Conservation (phyloP, 139 green algal genomes). For the Desmodesmus armatus region DNA sequence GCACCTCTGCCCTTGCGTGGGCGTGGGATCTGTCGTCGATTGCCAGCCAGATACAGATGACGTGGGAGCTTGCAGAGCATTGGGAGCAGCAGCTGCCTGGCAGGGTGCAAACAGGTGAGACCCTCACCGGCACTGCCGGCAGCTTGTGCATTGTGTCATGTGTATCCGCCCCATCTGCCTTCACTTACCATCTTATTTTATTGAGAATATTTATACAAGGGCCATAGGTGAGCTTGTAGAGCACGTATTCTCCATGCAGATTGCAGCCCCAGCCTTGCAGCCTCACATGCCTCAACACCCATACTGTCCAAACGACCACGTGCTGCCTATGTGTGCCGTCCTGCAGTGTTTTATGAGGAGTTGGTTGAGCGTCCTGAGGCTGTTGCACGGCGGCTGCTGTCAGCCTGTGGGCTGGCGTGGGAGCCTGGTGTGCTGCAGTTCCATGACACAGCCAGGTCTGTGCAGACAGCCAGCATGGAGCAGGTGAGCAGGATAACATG, state of each 20-base stretch:
- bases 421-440: constrained; percentile 68
- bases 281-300: not conserved
- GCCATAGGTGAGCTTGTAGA: not conserved
- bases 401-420: constrained; percentile 70
- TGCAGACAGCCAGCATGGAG: constrained; percentile 76
- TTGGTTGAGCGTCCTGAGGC: constrained; percentile 27
- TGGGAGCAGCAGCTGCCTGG: constrained; percentile 62
- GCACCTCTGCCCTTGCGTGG: constrained; percentile 1
- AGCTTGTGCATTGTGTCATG: too few species aligned
- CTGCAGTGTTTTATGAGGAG: constrained; percentile 57
- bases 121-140: too few species aligned
- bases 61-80: constrained; percentile 54
- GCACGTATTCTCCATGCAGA: not conserved
- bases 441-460: constrained; percentile 54
- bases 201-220: not conserved
- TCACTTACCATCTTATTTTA: too few species aligned
- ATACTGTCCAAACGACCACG: not conserved
- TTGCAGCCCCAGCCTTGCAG: not conserved
- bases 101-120: not conserved
- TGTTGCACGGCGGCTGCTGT: constrained; percentile 54
- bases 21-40: constrained; percentile 35
- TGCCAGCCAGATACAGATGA: constrained; percentile 50
- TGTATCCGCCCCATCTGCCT: too few species aligned
- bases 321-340: not conserved
- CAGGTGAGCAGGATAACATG: not conserved